These are phyloP conservation scores for Termitomyces sp. DNA, from an alignment of 768 basidiomycete species.

Conservation along the genomic window DNA sequence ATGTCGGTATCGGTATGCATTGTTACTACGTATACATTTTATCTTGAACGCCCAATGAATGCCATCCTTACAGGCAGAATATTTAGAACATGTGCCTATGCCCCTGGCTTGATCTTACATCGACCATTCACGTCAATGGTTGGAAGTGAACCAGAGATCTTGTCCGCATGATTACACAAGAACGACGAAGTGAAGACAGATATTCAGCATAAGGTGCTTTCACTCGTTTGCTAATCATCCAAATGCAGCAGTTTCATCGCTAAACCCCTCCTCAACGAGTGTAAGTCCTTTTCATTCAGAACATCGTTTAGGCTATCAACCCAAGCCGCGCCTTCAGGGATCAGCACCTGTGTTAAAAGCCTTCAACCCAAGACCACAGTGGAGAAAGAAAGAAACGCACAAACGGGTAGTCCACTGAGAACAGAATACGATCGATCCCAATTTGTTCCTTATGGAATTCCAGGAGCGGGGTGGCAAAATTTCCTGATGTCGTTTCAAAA, in stretches of 20 bases:
- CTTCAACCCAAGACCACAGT: not conserved
- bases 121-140: not conserved
- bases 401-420: slow-evolving; percentile 38
- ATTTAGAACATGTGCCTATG: not conserved
- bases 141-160: not conserved
- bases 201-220: not conserved
- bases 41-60: not conserved
- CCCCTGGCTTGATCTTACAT: not conserved
- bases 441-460: slow-evolving; percentile 39
- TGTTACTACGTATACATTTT: too few species aligned
- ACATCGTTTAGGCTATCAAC: slow-evolving; percentile 21
- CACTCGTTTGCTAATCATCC: slow-evolving; percentile 18
- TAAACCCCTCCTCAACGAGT: slow-evolving; percentile 26
- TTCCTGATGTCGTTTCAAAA: slow-evolving; percentile 40
- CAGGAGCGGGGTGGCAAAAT: slow-evolving; percentile 38
- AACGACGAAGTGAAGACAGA: not conserved
- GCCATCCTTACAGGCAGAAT: not conserved
- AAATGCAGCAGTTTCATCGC: slow-evolving; percentile 29
- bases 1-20: too few species aligned
- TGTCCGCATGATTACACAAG: not conserved
- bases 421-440: slow-evolving; percentile 39
- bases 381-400: slow-evolving; percentile 19
- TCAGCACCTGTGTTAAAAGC: slow-evolving; percentile 16
- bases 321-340: slow-evolving; percentile 24
- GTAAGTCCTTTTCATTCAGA: slow-evolving; percentile 22